Conservation (phyloP, 202 grass and related monocot species). For the Setaria italica region DNA sequence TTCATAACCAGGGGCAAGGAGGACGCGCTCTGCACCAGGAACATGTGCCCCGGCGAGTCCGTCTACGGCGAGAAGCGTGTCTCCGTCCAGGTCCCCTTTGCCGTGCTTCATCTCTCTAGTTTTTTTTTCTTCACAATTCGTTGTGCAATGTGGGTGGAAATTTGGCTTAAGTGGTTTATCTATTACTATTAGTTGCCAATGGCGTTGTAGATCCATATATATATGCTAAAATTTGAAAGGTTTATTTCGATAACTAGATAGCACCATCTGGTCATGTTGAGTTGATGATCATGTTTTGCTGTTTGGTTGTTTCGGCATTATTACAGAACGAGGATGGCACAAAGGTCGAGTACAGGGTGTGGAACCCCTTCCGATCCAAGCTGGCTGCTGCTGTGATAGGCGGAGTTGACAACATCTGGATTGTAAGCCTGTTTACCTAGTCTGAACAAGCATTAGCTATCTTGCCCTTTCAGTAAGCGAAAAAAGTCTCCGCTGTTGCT, state of each 20-base stretch:
- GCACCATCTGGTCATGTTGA: neutral
- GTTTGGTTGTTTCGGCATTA: neutral
- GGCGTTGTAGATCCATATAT: neutral
- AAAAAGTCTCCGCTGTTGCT: neutral
- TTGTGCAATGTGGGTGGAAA: neutral
- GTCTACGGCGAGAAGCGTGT: slow-evolving; percentile 94
- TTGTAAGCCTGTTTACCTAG: slow-evolving; percentile 53
- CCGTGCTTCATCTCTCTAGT: slow-evolving; percentile 1
- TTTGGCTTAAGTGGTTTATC: neutral
- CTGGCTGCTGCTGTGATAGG: slow-evolving; percentile 82
- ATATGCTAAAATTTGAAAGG: slow-evolving; percentile 42
- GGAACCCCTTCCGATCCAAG: slow-evolving; percentile 94
- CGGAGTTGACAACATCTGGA: slow-evolving; percentile 91
- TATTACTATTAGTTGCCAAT: neutral
- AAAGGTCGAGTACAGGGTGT: slow-evolving; percentile 83
- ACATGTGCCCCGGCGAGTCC: slow-evolving; percentile 74
- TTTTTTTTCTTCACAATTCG: neutral
- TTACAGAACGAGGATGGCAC: slow-evolving; percentile 75
- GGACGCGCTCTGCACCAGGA: slow-evolving; percentile 93
- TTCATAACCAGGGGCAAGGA: slow-evolving; percentile 89
- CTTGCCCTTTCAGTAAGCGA: neutral
- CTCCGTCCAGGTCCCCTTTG: slow-evolving; percentile 70
- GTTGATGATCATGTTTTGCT: neutral
- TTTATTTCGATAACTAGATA: neutral
- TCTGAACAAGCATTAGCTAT: neutral